These are phyloP conservation scores for Nannizziopsis barbatae DNA, from an alignment of 2,329 filamentous ascomycete species.

Conservation along the genomic window DNA sequence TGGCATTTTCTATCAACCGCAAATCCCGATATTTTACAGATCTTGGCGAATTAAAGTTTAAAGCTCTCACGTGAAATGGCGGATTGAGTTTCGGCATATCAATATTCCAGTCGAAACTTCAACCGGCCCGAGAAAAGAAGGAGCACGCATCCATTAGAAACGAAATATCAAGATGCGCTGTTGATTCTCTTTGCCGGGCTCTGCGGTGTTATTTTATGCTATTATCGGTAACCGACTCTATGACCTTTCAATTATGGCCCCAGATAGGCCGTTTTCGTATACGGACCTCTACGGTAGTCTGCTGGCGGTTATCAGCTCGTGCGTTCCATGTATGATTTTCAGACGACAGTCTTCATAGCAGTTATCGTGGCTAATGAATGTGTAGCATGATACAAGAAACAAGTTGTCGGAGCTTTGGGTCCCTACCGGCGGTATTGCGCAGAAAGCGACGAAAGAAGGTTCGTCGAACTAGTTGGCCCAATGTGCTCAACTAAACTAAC, in stretches of 20 bases:
- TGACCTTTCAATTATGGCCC: conserved; percentile 1
- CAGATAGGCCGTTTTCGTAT: background rate
- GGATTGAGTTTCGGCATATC: background rate
- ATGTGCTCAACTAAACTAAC: conserved; percentile 2
- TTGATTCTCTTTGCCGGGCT: background rate
- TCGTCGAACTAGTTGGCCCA: background rate
- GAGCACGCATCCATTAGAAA: background rate
- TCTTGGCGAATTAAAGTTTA: background rate
- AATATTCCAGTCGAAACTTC: background rate
- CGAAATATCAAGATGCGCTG: background rate
- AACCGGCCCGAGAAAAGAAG: background rate
- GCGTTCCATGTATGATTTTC: conserved; percentile 3
- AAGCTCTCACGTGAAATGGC: background rate
- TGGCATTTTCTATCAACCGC: background rate
- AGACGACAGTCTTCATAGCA: too few species aligned
- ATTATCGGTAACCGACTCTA: background rate
- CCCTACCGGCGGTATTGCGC: conserved; percentile 56
- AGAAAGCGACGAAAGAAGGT: background rate
- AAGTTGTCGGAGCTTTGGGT: conserved; percentile 68
- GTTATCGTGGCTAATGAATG: background rate
- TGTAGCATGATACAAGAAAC: conserved; percentile 45
- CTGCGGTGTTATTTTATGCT: background rate
- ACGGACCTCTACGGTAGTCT: background rate
- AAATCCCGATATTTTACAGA: background rate
- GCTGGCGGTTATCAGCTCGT: background rate